These are phyloP conservation scores for Cercospora janseana DNA, from an alignment of 2,329 filamentous ascomycete species.

Conservation along the genomic window DNA sequence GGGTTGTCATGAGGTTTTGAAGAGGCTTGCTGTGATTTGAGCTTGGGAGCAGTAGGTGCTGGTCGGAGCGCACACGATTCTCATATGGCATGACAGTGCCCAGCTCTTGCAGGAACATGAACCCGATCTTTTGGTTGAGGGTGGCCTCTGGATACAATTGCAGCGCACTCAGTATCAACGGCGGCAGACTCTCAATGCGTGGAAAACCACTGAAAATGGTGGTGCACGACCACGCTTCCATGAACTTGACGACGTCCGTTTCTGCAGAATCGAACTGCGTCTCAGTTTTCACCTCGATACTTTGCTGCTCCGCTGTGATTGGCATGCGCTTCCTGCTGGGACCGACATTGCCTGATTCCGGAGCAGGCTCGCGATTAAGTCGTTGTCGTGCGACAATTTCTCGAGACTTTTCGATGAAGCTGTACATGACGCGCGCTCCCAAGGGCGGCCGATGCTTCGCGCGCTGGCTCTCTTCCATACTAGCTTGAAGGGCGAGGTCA, in stretches of 20 bases:
- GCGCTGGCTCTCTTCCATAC: conserved; percentile 20
- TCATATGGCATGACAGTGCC: conserved; percentile 71
- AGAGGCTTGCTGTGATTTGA: conserved; percentile 46
- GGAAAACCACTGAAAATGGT: conserved; percentile 54
- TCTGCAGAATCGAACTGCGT: conserved; percentile 52
- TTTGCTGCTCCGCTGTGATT: conserved; percentile 28
- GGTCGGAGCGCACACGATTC: conserved; percentile 62
- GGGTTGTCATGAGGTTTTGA: conserved; percentile 41
- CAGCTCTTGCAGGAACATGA: conserved; percentile 72
- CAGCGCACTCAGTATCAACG: conserved; percentile 61
- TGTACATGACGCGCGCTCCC: conserved; percentile 35
- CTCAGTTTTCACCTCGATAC: conserved; percentile 25
- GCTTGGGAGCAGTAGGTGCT: conserved; percentile 52
- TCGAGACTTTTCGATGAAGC: conserved; percentile 44
- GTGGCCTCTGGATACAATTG: conserved; percentile 59
- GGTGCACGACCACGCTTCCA: conserved; percentile 66
- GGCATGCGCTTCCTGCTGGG: conserved; percentile 38
- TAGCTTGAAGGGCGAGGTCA: conserved; percentile 38
- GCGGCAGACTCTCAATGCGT: conserved; percentile 60
- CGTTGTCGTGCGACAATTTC: conserved; percentile 43
- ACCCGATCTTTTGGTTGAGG: conserved; percentile 51
- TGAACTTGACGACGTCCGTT: conserved; percentile 61
- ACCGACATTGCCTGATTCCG: conserved; percentile 37
- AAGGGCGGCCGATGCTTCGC: conserved; percentile 18
- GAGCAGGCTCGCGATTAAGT: conserved; percentile 38